Evolutionary conservation across 805 yeast species (phyloP), one percentile per base, ranked within the genome.

Genomic region (Cyberlindnera lachancei): DNA sequence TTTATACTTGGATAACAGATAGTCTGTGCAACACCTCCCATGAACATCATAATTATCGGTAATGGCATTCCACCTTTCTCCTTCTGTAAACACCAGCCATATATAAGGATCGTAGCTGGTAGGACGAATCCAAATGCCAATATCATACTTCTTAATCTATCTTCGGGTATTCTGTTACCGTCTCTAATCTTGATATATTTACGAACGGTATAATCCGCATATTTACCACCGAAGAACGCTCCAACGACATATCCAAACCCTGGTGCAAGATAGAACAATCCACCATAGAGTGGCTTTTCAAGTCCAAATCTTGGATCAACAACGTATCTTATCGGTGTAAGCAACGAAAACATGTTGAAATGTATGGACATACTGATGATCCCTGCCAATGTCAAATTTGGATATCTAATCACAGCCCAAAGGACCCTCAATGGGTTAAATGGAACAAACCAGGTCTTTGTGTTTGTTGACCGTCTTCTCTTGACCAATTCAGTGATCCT

Each of bases 271-370:
- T 73, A 74, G 43, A 74, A 73, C 15, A 74, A 49, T 0, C 75
- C 66, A 25, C 75, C 70, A 36, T 60, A 61, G 2, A 74, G 45
- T 0, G 80, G 79, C 14, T 61, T 44, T 0, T 56, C 57, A 19
- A 74, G 50, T 25, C 65, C 44, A 53, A 73, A 74, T 34, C 79
- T 46, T 4, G 79, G 79, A 42, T 72, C 72, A 33, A 74, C 63
- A 8, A 73, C 73, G 27, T 65, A 61, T 41, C 78, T 50, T 26
- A 74, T 72, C 2, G 80, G 80, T 0, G 79, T 73, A 32, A 71
- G 49, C 14, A 72, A 41, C 4, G 63, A 49, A 44, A 66, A 72
- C 79, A 73, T 72, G 40, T 63, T 66, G 55, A 62, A 74, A 21
- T 61, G 45, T 15, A 70, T 42, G 0, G 70, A 52, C 25, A 56